Evolutionary conservation across 2,329 filamentous ascomycete species (phyloP), one percentile per base, ranked within the genome.

Genomic region (Akanthomyces muscarius): DNA sequence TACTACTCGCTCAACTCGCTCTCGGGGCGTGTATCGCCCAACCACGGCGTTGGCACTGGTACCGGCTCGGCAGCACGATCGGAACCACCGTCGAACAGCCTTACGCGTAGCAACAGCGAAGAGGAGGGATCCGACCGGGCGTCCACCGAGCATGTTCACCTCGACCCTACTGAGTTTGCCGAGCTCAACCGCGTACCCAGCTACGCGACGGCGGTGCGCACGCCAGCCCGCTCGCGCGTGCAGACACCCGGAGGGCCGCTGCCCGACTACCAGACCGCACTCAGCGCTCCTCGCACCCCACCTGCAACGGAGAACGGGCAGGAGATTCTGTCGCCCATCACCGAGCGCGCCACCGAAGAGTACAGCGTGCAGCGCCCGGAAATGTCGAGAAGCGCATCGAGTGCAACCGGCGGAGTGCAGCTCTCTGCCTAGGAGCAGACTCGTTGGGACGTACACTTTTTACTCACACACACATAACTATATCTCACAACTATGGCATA

Each of bases 101-200:
- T 83, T n/a, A 85, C 82, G 10, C 78, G 83, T 45, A 82, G 80
- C 64, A 82, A 80, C 71, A 86, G 82, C 69, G 78, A 76, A 64
- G 83, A 83, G 58, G 76, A 79, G 11, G 73, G 75, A 5, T 83
- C 83, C 18, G 81, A 81, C 5, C 77, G 81, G 62, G 80, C 81
- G 66, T 86, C 84, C 8, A 81, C 82, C 4, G 82, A 86, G 67
- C 83, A 87, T 66, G 69, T 81, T 55, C 83, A 87, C 64, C 80
- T 81, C 54, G 78, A 83, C 38, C 83, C 87, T 64, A 77, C 81
- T 21, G 86, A 89, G 66, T 76, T 91, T 67, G 82, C 83, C 54
- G 83, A 86, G 66, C 77, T 92, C 48, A 89, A 82, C 72, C 89
- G 89, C 67, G 89, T 93, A 2, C 90, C 90, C 1, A 92, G 89